Conservation (phyloP, 1,284 basidiomycete species). For the Irpex sp. region DNA sequence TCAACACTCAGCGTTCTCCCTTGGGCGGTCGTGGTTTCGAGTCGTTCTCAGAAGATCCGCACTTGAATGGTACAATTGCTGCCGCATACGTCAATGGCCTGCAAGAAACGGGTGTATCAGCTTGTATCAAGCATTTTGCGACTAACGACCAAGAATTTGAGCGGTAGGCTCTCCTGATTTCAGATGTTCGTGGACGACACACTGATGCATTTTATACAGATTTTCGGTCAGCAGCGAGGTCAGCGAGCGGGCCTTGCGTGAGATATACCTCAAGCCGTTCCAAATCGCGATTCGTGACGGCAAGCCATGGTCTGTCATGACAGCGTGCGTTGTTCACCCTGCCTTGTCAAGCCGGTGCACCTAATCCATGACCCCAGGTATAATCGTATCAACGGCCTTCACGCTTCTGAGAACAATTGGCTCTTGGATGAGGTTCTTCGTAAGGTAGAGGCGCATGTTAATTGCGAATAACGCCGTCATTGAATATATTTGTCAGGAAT, state of each 20-base stretch:
- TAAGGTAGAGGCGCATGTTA: constrained; percentile 20
- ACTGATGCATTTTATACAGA: constrained; percentile 20
- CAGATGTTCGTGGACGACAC: neutral
- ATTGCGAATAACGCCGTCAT: neutral
- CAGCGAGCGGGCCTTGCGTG: constrained; percentile 64
- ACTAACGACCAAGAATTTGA: constrained; percentile 53
- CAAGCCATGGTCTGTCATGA: constrained; percentile 66
- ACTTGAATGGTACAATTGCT: constrained; percentile 60
- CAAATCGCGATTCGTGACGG: constrained; percentile 71
- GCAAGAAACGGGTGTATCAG: constrained; percentile 62
- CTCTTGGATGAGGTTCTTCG: constrained; percentile 62
- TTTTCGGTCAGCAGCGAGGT: constrained; percentile 56
- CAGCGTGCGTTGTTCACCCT: constrained; percentile 41
- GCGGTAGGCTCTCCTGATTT: constrained; percentile 23
- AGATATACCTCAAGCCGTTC: constrained; percentile 69
- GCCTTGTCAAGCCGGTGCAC: neutral
- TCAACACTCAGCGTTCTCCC: constrained; percentile 54
- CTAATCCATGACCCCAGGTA: constrained; percentile 26
- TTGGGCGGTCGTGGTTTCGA: constrained; percentile 63
- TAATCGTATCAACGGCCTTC: constrained; percentile 63
- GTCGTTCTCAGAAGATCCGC: constrained; percentile 76
- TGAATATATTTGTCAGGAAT: constrained; percentile 40
- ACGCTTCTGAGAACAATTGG: constrained; percentile 58
- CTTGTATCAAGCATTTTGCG: constrained; percentile 64
- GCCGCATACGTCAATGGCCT: constrained; percentile 70